Base-by-base conservation (phyloP, 2,329 filamentous ascomycete species). In the Talaromyces rugulosus region DNA sequence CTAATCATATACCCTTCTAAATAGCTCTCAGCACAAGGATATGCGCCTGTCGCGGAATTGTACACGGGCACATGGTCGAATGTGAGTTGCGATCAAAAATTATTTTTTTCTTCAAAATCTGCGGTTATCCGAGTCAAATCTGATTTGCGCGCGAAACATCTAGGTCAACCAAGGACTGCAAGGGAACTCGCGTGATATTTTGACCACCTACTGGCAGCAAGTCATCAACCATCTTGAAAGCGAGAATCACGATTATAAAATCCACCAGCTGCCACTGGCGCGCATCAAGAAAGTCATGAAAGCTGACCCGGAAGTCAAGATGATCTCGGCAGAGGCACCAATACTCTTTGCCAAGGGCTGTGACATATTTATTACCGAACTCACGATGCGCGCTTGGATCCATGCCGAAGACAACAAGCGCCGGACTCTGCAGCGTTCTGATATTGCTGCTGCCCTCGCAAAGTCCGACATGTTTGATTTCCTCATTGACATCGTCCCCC, bases 381-480 rank as follows among this genome's bases (percentile, higher is more conserved):
- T 99, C 64, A 99, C 95, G 7, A 99, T 99, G 95, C 91, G 95
- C 66, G 95, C 95, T 54, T 99, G 95, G 95, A 99, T 99, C 66
- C 95, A 99, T 71, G 95, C 95, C 16, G 95, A 99, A 74, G 95
- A 99, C 78, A 99, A 99, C 81, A 99, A 99, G 82, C 87, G 95
- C 33, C 88, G 95, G 51, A 99, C 95, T 1, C 82, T 99, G 47
- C 95, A 99, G 78, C 87, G 95, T 57, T 96, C 92, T 62, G 95
- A 99, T 72, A 99, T 99, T 74, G 95, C 95, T 27, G 96, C 92
- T 11, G 95, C 95, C 14, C 83, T 99, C 28, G 90, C 92, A 63
- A 99, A 99, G 79, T 97, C 92, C 27, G 95, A 99, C 80, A 99
- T 99, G 95, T 99, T 99, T 76, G 95, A 99, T 80, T 99, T 99